These are phyloP conservation scores for Urochloa ruziziensis DNA, from an alignment of 176 grass and related monocot genomes.

Conservation along the genomic window DNA sequence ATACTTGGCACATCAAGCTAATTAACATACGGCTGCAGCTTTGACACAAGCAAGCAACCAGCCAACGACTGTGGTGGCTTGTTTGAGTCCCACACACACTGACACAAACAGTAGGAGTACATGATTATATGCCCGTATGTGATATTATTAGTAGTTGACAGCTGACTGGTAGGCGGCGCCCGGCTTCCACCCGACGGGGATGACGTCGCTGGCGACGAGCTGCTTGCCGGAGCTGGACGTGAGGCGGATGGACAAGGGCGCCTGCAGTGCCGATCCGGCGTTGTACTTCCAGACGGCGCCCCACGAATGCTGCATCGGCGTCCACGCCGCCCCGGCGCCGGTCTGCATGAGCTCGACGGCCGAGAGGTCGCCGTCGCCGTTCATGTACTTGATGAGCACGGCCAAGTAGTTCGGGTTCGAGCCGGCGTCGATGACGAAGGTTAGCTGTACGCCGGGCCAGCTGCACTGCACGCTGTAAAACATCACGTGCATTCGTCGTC, in stretches of 20 bases:
- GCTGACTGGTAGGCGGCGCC: constrained; percentile 40
- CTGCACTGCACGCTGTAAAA: constrained; percentile 46
- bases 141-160: constrained; percentile 48
- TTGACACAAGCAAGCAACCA: background rate
- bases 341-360: constrained; percentile 54
- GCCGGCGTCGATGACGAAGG: constrained; percentile 54
- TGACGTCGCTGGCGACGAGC: constrained; percentile 48
- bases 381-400: constrained; percentile 49
- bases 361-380: constrained; percentile 55
- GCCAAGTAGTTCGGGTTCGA: constrained; percentile 58
- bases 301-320: constrained; percentile 54
- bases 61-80: background rate
- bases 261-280: constrained; percentile 36
- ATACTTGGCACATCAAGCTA: background rate
- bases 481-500: background rate
- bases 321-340: constrained; percentile 16
- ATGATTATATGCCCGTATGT: no score
- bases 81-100: background rate
- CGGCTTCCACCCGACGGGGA: constrained; percentile 47
- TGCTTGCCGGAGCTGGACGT: constrained; percentile 42
- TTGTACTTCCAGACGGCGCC: constrained; percentile 57
- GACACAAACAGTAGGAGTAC: no score
- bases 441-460: constrained; percentile 38
- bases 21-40: background rate
- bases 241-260: constrained; percentile 59